Evolutionary conservation across 1,284 basidiomycete species (phyloP).

Genomic region (Ceratobasidium sp.): DNA sequence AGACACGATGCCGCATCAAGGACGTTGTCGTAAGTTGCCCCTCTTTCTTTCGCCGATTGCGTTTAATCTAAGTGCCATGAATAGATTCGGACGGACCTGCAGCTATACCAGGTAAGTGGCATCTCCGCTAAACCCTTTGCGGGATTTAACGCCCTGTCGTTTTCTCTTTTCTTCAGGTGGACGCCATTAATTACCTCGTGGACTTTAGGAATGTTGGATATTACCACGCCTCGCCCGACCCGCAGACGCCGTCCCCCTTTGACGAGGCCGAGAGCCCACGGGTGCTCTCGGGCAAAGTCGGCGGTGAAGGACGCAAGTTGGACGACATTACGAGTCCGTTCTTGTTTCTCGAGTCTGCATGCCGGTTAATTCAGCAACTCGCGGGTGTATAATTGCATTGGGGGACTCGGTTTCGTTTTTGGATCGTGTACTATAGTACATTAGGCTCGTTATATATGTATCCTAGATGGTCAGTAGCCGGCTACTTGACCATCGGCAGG

Average conservation of each 20-base stretch:
- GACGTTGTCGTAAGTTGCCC: conserved; percentile 82
- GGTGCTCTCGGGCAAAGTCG: conserved; percentile 1
- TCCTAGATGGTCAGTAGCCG: background rate
- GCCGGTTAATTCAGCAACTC: conserved; percentile 79
- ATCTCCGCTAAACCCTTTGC: conserved; percentile 8
- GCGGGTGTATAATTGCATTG: conserved; percentile 62
- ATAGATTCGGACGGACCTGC: conserved; percentile 94
- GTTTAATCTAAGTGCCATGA: conserved; percentile 2
- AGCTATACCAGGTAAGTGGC: conserved; percentile 81
- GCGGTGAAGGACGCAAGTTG: conserved; percentile 35
- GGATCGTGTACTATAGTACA: conserved; percentile 29
- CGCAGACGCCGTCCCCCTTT: conserved; percentile 18
- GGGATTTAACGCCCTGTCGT: background rate
- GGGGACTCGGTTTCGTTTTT: background rate
- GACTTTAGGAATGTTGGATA: conserved; percentile 86
- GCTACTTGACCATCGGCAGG: conserved; percentile 62
- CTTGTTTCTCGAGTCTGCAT: conserved; percentile 97
- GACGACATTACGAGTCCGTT: conserved; percentile 89
- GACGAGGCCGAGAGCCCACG: conserved; percentile 9
- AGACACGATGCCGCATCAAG: conserved; percentile 89
- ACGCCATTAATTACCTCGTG: conserved; percentile 95
- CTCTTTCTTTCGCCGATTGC: background rate
- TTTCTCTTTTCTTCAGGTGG: conserved; percentile 58
- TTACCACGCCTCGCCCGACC: conserved; percentile 22
- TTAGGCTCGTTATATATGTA: conserved; percentile 12